Evolutionary conservation across 179 eudicot genomes (phyloP).

Genomic region (Drosera spatulata): DNA sequence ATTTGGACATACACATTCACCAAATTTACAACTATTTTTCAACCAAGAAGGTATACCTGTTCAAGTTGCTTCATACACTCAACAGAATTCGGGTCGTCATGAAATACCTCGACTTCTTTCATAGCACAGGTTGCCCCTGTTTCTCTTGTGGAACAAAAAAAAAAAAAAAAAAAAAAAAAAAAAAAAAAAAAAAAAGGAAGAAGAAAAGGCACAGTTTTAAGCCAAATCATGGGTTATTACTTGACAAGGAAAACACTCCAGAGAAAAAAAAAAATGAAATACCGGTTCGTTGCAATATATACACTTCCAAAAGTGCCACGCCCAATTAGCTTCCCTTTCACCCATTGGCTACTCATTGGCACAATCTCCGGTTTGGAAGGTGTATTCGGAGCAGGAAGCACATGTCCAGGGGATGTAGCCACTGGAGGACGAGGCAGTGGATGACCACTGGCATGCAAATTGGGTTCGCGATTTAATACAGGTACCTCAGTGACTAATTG

Average conservation of each 20-base stretch:
- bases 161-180: neutral
- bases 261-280: constrained; percentile 3
- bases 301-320: constrained; percentile 94
- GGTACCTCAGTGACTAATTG: constrained; percentile 35
- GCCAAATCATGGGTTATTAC: no score
- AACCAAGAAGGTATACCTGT: constrained; percentile 38
- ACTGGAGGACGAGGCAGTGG: constrained; percentile 79
- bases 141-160: constrained; percentile 30
- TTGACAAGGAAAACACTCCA: constrained; percentile 4
- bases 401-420: constrained; percentile 21
- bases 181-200: no score
- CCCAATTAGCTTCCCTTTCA: constrained; percentile 74
- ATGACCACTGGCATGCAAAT: constrained; percentile 30
- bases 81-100: constrained; percentile 65
- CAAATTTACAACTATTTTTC: neutral
- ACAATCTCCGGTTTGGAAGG: constrained; percentile 25
- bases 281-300: constrained; percentile 69
- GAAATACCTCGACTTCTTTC: constrained; percentile 80
- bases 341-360: constrained; percentile 55
- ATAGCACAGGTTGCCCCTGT: constrained; percentile 94
- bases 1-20: neutral
- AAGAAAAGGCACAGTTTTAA: constrained; percentile 8
- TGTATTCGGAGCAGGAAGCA: constrained; percentile 23
- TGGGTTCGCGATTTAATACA: constrained; percentile 22
- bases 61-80: constrained; percentile 87